These are phyloP conservation scores for Astrothelium macrocarpum DNA, from an alignment of 495 filamentous ascomycete species.

Conservation along the genomic window DNA sequence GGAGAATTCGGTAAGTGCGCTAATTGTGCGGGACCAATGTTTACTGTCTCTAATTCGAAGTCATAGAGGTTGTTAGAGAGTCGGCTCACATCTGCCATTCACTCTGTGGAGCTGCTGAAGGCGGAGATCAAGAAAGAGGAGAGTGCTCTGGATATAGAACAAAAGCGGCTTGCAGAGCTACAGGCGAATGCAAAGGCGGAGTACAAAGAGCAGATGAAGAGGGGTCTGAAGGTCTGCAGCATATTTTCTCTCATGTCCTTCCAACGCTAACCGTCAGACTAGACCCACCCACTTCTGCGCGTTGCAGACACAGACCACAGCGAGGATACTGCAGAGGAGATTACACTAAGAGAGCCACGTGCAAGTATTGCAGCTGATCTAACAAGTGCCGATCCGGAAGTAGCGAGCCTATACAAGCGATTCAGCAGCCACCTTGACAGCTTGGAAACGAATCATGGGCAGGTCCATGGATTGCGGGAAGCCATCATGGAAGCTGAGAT, in stretches of 20 bases:
- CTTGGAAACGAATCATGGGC: constrained; percentile 46
- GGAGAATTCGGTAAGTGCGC: constrained; percentile 43
- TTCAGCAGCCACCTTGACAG: constrained; percentile 47
- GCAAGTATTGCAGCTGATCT: constrained; percentile 10
- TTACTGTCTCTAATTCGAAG: constrained; percentile 7
- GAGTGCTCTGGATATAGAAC: constrained; percentile 41
- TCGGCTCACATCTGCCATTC: constrained; percentile 43
- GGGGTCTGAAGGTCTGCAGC: constrained; percentile 38
- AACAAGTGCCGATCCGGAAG: constrained; percentile 24
- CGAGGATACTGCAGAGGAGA: constrained; percentile 23
- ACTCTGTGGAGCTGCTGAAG: constrained; percentile 45
- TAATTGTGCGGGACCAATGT: neutral
- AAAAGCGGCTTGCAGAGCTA: constrained; percentile 40
- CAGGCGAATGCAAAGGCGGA: constrained; percentile 46
- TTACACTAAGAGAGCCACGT: constrained; percentile 12
- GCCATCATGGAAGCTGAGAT: constrained; percentile 30
- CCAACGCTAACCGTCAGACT: constrained; percentile 21
- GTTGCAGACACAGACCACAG: constrained; percentile 3
- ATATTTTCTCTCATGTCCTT: constrained; percentile 13
- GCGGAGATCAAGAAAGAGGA: constrained; percentile 47
- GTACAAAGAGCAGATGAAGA: constrained; percentile 37
- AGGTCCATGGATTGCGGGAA: constrained; percentile 42
- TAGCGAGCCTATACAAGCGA: constrained; percentile 34
- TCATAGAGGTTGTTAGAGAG: constrained; percentile 41
- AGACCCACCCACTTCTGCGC: constrained; percentile 4